A percentile compares a stretch with the other conserved stretches of the same genome.
Conservation (phyloP, 1,284 basidiomycete species). For the Athelia psychrophila region DNA sequence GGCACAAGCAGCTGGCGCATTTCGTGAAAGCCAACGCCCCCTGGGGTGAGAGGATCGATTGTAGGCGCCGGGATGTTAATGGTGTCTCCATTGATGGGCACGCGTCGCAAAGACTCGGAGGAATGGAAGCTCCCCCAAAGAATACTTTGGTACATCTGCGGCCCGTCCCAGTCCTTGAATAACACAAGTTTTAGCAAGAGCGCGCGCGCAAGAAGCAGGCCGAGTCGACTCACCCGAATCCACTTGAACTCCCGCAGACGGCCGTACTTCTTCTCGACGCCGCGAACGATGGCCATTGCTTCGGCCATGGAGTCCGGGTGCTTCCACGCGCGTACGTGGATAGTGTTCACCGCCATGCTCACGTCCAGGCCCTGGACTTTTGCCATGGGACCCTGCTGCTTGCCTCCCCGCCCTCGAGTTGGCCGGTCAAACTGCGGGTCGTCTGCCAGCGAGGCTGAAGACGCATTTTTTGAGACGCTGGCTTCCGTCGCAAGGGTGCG, state of each 20-base stretch:
- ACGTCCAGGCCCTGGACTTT: background rate
- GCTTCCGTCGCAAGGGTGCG: background rate
- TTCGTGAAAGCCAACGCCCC: background rate
- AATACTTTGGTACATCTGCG: conserved; percentile 35
- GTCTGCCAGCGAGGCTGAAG: too few relatives aligned
- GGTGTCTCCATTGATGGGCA: conserved; percentile 19
- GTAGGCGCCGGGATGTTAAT: background rate
- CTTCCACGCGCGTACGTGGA: conserved; percentile 36
- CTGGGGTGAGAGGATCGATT: background rate
- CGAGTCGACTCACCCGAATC: conserved; percentile 36
- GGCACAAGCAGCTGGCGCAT: background rate
- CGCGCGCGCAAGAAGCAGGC: background rate
- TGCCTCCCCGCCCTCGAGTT: background rate
- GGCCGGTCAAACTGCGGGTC: too few relatives aligned
- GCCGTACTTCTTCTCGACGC: conserved; percentile 56
- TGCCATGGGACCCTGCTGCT: background rate
- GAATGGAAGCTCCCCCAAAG: conserved; percentile 44
- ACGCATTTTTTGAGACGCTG: too few relatives aligned
- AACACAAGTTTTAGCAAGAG: background rate
- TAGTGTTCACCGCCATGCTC: conserved; percentile 14
- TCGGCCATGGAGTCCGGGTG: conserved; percentile 41
- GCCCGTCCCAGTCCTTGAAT: conserved; percentile 45
- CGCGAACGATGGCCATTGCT: conserved; percentile 46
- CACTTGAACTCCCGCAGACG: conserved; percentile 45
- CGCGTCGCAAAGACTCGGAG: conserved; percentile 31